Percentiles rank a stretch among this genome's conserved stretches.
These are phyloP conservation scores for Linum tenue DNA, from an alignment of 345 rosid species.

Conservation along the genomic window DNA sequence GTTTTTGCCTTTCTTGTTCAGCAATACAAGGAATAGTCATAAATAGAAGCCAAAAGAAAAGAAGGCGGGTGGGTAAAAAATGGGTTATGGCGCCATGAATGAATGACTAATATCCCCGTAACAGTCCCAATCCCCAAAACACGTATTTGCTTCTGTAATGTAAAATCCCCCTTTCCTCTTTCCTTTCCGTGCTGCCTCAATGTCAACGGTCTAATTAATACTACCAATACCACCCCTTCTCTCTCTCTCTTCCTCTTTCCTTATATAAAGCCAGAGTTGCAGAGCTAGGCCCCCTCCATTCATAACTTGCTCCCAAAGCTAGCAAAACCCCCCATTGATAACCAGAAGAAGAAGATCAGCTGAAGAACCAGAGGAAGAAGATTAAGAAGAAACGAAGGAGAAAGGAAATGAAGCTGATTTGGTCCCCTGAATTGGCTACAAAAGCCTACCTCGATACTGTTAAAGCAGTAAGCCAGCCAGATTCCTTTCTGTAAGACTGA, in stretches of 20 bases:
- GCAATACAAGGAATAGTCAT: too few relatives aligned
- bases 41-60: too few relatives aligned
- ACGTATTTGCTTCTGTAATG: background rate
- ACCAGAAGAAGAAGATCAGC: conserved; percentile 13
- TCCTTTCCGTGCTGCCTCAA: conserved; percentile 11
- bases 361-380: background rate
- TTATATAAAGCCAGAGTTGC: conserved; percentile 19
- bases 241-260: conserved; percentile 6
- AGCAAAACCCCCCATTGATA: background rate
- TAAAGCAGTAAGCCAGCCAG: conserved; percentile 44
- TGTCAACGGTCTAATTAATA: conserved; percentile 40
- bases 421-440: conserved; percentile 81
- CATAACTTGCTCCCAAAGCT: conserved; percentile 18
- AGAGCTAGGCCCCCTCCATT: conserved; percentile 3
- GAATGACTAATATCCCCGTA: background rate
- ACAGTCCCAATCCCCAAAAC: background rate
- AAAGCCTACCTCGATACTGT: conserved; percentile 81
- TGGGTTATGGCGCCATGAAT: too few relatives aligned
- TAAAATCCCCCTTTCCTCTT: background rate
- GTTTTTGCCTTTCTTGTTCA: too few relatives aligned
- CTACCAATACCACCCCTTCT: background rate
- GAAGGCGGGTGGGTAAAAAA: too few relatives aligned
- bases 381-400: conserved; percentile 1
- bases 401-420: conserved; percentile 70
- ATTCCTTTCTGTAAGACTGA: background rate